Evolutionary conservation across 2,329 filamentous ascomycete genomes (phyloP).

Genomic region (Clarireedia paspali): DNA sequence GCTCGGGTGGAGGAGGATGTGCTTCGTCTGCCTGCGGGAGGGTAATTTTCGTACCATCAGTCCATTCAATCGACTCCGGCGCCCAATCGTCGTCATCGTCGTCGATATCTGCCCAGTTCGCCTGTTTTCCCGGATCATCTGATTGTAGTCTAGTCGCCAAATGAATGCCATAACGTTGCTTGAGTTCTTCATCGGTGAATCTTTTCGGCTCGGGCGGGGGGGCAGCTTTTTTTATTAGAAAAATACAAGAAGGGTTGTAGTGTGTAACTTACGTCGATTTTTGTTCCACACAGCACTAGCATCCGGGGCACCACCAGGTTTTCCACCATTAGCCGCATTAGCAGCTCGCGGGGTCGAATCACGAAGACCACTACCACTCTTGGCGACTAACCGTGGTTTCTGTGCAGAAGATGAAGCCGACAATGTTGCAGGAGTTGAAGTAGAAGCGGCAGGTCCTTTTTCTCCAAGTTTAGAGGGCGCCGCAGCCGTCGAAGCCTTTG

Average conservation of each 20-base stretch:
- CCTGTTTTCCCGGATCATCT: slow-evolving; percentile 66
- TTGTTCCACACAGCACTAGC: slow-evolving; percentile 80
- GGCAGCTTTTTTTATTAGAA: slow-evolving; percentile 39
- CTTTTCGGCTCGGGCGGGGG: slow-evolving; percentile 68
- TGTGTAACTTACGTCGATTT: slow-evolving; percentile 61
- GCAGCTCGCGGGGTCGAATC: slow-evolving; percentile 41
- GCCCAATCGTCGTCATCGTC: slow-evolving; percentile 86
- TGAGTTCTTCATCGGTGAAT: slow-evolving; percentile 77
- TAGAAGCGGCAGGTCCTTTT: slow-evolving; percentile 31
- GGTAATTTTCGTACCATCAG: slow-evolving; percentile 77
- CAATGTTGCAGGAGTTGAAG: slow-evolving; percentile 29
- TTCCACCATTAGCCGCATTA: slow-evolving; percentile 45
- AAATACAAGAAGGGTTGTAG: background rate
- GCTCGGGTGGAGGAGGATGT: slow-evolving; percentile 22
- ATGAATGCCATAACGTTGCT: slow-evolving; percentile 79
- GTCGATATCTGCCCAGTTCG: slow-evolving; percentile 85
- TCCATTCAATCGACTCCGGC: slow-evolving; percentile 79
- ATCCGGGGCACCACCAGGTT: slow-evolving; percentile 56
- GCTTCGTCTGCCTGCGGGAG: slow-evolving; percentile 55
- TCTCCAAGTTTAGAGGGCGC: slow-evolving; percentile 43
- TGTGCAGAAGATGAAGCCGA: slow-evolving; percentile 40
- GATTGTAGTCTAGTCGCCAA: slow-evolving; percentile 71
- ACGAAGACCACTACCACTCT: slow-evolving; percentile 55
- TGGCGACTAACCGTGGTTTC: slow-evolving; percentile 68
- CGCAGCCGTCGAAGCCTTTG: slow-evolving; percentile 48